Conservation (phyloP, 1,139 yeast genomes). For the Suhomyces atakaporum region DNA sequence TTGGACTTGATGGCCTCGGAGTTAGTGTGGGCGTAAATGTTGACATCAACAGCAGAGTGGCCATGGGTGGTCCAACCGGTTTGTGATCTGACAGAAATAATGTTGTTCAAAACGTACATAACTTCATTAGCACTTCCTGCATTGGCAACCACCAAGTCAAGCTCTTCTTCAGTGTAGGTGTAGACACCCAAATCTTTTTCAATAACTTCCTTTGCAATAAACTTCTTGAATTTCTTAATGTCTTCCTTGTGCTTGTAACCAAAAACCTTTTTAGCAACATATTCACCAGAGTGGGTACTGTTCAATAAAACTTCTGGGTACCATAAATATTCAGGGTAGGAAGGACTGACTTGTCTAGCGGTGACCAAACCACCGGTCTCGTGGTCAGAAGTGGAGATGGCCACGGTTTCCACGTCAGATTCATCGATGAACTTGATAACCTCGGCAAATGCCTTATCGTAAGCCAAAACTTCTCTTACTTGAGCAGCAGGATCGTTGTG, state of each 20-base stretch:
- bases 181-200: conserved; percentile 25
- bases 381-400: conserved; percentile 31
- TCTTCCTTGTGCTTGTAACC: conserved; percentile 8
- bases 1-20: conserved; percentile 40
- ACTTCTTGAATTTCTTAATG: conserved; percentile 12
- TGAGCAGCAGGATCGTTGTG: conserved; percentile 34
- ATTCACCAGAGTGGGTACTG: conserved; percentile 29
- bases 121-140: conserved; percentile 18
- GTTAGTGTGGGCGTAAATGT: conserved; percentile 31
- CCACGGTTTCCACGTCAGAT: conserved; percentile 26
- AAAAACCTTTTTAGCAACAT: conserved; percentile 21
- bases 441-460: conserved; percentile 27
- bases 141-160: conserved; percentile 16
- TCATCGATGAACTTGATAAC: conserved; percentile 26
- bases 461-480: conserved; percentile 48
- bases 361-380: conserved; percentile 42
- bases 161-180: conserved; percentile 19
- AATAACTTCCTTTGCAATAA: conserved; percentile 18
- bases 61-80: conserved; percentile 35
- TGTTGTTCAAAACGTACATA: conserved; percentile 32
- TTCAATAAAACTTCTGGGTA: conserved; percentile 27
- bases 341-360: conserved; percentile 66
- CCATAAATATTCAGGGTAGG: conserved; percentile 32
- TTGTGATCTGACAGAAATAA: conserved; percentile 27
- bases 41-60: conserved; percentile 32